phyloP scores from a whole-genome alignment of 2,329 filamentous ascomycete genomes.

The Pseudopyricularia cyperi region DNA sequence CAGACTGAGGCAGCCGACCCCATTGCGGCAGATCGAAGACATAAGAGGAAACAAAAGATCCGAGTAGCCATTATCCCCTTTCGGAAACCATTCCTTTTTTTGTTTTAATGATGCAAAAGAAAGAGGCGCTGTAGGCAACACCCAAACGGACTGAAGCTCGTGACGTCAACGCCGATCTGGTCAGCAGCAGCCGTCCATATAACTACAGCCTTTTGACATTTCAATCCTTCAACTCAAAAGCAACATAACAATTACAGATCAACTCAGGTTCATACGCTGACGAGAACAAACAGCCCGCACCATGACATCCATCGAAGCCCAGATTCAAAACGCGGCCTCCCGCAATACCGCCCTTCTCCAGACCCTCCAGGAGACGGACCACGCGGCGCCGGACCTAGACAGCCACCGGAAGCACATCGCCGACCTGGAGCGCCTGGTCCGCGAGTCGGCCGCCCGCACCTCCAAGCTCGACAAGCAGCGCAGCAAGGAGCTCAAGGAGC shows the following conservation, averaged over 20 bases:
- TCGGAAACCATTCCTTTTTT: too few species aligned
- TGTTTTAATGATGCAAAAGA: too few species aligned
- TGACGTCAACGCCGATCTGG: too few species aligned
- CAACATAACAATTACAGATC: too few species aligned
- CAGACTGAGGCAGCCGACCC: not conserved
- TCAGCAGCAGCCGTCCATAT: too few species aligned
- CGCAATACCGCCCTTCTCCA: slow-evolving; percentile 29
- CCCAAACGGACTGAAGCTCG: too few species aligned
- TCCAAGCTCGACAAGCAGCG: slow-evolving; percentile 24
- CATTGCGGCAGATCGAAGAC: not conserved
- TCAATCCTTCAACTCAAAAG: not conserved
- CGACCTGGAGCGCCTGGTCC: slow-evolving; percentile 29
- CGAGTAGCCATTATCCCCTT: too few species aligned
- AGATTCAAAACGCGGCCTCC: slow-evolving; percentile 24
- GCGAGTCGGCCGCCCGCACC: slow-evolving; percentile 22
- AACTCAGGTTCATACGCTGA: too few species aligned
- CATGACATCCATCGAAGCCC: slow-evolving; percentile 18
- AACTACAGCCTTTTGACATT: too few species aligned
- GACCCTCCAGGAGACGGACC: slow-evolving; percentile 33
- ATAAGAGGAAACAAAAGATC: too few species aligned
- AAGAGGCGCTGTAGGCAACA: too few species aligned
- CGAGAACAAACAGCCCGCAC: not conserved
- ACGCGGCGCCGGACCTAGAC: slow-evolving; percentile 29
- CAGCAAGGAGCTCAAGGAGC: slow-evolving; percentile 33
- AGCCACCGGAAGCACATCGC: slow-evolving; percentile 30